These are phyloP conservation scores for Pouteria glomerata DNA, from an alignment of 148 eudicot species.

Conservation along the genomic window DNA sequence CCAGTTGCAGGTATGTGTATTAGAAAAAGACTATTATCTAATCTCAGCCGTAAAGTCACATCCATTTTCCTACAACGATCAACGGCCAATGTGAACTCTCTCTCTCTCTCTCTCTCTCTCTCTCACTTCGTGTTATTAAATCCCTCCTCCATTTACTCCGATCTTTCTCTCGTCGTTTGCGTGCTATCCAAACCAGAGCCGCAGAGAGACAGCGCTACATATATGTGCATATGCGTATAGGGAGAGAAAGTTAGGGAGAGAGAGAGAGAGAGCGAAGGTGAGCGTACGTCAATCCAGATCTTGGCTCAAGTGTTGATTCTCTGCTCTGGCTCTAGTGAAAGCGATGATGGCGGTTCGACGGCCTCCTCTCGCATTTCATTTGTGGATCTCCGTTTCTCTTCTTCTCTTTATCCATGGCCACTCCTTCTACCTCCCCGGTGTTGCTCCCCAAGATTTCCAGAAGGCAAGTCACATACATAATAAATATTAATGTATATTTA, in stretches of 20 bases:
- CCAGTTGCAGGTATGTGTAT: too few relatives aligned
- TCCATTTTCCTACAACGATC: too few relatives aligned
- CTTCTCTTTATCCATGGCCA: constrained; percentile 13
- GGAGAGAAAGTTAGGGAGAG: not conserved
- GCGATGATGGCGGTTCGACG: not conserved
- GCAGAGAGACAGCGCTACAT: too few relatives aligned
- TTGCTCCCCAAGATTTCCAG: constrained; percentile 49
- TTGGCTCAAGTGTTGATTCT: too few relatives aligned
- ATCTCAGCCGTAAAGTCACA: too few relatives aligned
- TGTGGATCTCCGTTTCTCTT: not conserved
- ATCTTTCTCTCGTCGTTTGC: not conserved
- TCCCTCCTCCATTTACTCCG: too few relatives aligned
- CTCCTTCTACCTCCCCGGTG: constrained; percentile 56
- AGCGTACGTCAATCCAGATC: not conserved
- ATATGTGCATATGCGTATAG: too few relatives aligned
- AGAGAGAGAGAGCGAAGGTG: not conserved
- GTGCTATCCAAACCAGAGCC: too few relatives aligned
- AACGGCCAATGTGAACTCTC: too few relatives aligned
- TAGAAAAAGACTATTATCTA: too few relatives aligned
- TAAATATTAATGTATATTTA: not conserved
- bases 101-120: too few relatives aligned
- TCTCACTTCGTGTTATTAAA: too few relatives aligned
- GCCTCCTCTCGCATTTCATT: not conserved
- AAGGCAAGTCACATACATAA: constrained; percentile 17
- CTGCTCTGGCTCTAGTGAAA: not conserved